A percentile compares a stretch with the other conserved stretches of the same genome.
Evolutionary conservation across 75 land plant species (phyloP).

Genomic region (Selaginella moellendorffii): DNA sequence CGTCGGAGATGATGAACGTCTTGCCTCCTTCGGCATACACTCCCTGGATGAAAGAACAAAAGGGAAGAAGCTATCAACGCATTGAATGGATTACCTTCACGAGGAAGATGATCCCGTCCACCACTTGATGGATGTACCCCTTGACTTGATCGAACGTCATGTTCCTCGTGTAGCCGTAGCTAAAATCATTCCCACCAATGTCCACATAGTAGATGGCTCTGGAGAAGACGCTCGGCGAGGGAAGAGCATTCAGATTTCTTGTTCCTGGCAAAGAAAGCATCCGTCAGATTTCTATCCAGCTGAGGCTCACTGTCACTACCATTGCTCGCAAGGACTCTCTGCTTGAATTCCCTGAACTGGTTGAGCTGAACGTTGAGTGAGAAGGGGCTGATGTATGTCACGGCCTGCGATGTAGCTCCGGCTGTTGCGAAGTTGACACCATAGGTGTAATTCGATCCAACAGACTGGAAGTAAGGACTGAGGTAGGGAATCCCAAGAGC

Average conservation of each 20-base stretch:
- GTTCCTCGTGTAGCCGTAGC: not conserved
- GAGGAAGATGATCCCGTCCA: not conserved
- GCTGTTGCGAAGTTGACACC: too few relatives aligned
- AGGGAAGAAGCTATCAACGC: not conserved
- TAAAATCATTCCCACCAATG: not conserved
- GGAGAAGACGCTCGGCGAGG: not conserved
- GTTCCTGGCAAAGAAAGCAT: not conserved
- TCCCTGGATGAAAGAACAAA: not conserved
- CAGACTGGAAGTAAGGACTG: conserved; percentile 65
- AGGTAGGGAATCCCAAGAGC: conserved; percentile 56
- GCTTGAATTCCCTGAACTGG: not conserved
- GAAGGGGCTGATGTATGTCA: too few relatives aligned
- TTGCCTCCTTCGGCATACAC: not conserved
- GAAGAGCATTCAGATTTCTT: not conserved
- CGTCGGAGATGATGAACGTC: not conserved
- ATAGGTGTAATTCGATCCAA: conserved; percentile 49
- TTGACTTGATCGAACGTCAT: not conserved
- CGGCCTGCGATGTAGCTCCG: too few relatives aligned
- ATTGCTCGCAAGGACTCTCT: not conserved
- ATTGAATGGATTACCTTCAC: too few relatives aligned
- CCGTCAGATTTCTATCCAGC: not conserved
- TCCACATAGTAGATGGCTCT: not conserved
- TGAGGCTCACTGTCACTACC: not conserved
- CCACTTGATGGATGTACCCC: not conserved
- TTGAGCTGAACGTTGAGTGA: conserved; percentile 1